These are phyloP conservation scores for Erodium texanum DNA, from an alignment of 441 rosid genomes.

Conservation along the genomic window DNA sequence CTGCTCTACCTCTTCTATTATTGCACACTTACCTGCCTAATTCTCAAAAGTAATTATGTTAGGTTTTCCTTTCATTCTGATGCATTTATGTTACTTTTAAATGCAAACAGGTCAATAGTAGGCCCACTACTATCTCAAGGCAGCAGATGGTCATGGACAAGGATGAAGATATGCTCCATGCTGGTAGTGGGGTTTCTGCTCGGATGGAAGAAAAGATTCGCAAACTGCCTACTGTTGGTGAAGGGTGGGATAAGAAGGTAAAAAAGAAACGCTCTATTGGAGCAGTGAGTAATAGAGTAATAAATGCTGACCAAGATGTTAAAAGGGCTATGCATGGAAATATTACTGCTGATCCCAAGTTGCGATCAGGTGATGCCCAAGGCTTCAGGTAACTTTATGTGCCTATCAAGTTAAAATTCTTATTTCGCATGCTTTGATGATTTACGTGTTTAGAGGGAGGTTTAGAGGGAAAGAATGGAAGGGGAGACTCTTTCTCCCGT, in stretches of 20 bases:
- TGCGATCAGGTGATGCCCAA: constrained; percentile 35
- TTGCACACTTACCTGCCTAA: not conserved
- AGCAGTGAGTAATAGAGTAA: constrained; percentile 31
- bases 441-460: not conserved
- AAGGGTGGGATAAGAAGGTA: constrained; percentile 59
- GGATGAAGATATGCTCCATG: constrained; percentile 36
- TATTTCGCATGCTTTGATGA: not conserved
- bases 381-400: constrained; percentile 32
- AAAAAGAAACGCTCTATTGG: constrained; percentile 50
- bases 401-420: not conserved
- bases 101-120: constrained; percentile 34
- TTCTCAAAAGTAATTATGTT: not conserved
- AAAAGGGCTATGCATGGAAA: constrained; percentile 33
- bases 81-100: not conserved
- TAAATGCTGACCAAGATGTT: constrained; percentile 37
- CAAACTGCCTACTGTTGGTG: constrained; percentile 47
- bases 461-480: not conserved
- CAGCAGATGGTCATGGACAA: constrained; percentile 32
- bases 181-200: constrained; percentile 35
- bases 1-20: not conserved
- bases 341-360: constrained; percentile 29
- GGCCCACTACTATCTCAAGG: constrained; percentile 28
- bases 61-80: not conserved
- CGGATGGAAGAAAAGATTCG: constrained; percentile 42
- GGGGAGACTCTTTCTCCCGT: not conserved